Percentiles rank a stretch among this genome's conserved stretches.
phyloP scores from a whole-genome alignment of 2,329 filamentous ascomycete species.

The Colletotrichum brevisporum region DNA sequence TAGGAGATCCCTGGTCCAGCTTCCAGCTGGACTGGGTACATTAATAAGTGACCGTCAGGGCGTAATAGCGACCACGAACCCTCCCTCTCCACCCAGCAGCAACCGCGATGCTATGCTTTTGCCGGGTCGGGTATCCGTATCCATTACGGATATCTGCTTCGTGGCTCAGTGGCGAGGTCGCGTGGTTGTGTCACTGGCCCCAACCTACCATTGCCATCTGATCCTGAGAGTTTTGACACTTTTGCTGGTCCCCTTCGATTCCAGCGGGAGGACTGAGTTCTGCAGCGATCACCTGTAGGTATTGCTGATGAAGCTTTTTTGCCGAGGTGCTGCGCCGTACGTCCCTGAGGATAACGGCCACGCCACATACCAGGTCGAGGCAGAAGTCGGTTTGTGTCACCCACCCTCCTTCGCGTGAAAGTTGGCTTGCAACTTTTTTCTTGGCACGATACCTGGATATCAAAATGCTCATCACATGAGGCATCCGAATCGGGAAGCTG shows the following conservation, averaged over 20 bases:
- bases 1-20: too few relatives aligned
- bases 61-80: slow-evolving; percentile 5
- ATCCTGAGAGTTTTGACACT: too few relatives aligned
- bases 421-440: slow-evolving; percentile 6
- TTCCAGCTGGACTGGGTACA: too few relatives aligned
- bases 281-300: background rate
- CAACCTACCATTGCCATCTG: too few relatives aligned
- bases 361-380: background rate
- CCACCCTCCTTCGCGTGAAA: background rate
- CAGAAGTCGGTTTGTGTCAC: background rate
- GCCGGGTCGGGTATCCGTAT: too few relatives aligned
- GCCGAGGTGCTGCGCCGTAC: slow-evolving; percentile 15
- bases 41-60: too few relatives aligned
- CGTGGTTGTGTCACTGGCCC: slow-evolving; percentile 24
- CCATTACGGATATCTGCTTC: background rate
- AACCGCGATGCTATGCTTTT: too few relatives aligned
- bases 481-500: slow-evolving; percentile 23
- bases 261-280: background rate
- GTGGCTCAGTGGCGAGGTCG: slow-evolving; percentile 30
- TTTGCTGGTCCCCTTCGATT: background rate
- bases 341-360: slow-evolving; percentile 2
- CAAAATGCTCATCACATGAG: slow-evolving; percentile 16
- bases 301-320: slow-evolving; percentile 21
- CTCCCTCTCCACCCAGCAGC: slow-evolving; percentile 5
- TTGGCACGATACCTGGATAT: slow-evolving; percentile 21